phyloP scores from a whole-genome alignment of 2,329 filamentous ascomycete genomes.

The Aaosphaeria pasadenensis region DNA sequence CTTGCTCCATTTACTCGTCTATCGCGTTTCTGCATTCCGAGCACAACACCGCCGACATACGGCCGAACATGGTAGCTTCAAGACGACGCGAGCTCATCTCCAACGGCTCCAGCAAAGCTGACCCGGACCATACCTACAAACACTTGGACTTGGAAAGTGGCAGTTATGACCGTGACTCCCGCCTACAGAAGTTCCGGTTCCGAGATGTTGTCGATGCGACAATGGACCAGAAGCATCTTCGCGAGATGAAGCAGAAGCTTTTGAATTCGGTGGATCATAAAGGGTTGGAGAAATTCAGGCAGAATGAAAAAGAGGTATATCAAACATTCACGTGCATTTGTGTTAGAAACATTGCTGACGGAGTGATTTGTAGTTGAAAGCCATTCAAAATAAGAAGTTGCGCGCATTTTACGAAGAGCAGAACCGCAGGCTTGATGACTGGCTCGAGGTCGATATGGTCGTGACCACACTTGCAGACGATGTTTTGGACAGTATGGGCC shows the following conservation, averaged over 20 bases:
- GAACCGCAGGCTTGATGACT: slow-evolving; percentile 55
- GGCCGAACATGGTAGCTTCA: slow-evolving; percentile 18
- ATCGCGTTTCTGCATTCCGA: no score
- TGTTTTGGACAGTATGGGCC: slow-evolving; percentile 59
- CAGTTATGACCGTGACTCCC: slow-evolving; percentile 16
- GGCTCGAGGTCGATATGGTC: slow-evolving; percentile 58
- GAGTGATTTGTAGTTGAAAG: slow-evolving; percentile 41
- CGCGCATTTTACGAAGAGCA: slow-evolving; percentile 54
- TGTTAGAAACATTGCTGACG: not conserved
- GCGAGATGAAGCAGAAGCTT: slow-evolving; percentile 49
- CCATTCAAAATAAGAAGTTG: slow-evolving; percentile 52
- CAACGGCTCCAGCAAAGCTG: slow-evolving; percentile 2
- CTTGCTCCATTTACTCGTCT: no score
- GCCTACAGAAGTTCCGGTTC: slow-evolving; percentile 34
- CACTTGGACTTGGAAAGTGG: slow-evolving; percentile 27
- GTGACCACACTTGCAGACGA: slow-evolving; percentile 57
- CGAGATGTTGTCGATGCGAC: slow-evolving; percentile 48
- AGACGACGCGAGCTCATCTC: slow-evolving; percentile 13
- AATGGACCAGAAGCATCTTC: slow-evolving; percentile 44
- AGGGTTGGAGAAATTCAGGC: slow-evolving; percentile 49
- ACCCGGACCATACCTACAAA: slow-evolving; percentile 8
- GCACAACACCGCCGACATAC: not conserved
- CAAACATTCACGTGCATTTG: not conserved
- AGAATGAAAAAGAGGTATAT: slow-evolving; percentile 47
- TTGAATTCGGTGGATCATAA: slow-evolving; percentile 47